Conservation (phyloP, 2,329 filamentous ascomycete species). For the Monosporascus ibericus region DNA sequence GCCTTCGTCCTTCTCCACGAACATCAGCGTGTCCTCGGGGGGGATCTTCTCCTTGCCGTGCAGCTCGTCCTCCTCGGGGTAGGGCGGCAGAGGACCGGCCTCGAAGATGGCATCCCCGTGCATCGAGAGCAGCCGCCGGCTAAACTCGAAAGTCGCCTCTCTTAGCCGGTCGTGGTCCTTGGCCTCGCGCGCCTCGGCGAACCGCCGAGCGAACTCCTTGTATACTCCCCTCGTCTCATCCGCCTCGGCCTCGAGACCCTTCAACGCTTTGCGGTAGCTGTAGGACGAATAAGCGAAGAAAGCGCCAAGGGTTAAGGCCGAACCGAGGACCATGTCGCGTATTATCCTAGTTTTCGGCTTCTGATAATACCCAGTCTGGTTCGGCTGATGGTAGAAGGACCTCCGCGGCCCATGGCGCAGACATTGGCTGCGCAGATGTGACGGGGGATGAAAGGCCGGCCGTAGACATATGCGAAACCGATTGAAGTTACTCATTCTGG, state of each 20-base stretch:
- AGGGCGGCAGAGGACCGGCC: conserved; percentile 8
- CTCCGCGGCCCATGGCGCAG: not conserved
- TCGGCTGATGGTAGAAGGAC: not conserved
- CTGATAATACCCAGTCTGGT: not conserved
- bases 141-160: conserved; percentile 3
- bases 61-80: conserved; percentile 5
- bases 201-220: not conserved
- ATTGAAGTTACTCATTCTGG: not conserved
- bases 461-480: not conserved
- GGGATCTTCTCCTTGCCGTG: conserved; percentile 9
- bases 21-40: conserved; percentile 11
- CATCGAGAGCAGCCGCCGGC: not conserved
- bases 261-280: not conserved
- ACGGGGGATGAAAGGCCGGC: not conserved
- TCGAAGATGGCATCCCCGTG: not conserved
- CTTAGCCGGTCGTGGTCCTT: conserved; percentile 7
- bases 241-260: not conserved
- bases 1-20: conserved; percentile 3
- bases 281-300: conserved; percentile 3
- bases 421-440: not conserved
- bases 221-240: not conserved
- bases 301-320: conserved; percentile 2
- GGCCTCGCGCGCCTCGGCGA: conserved; percentile 6
- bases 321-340: conserved; percentile 10
- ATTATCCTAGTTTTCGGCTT: not conserved